A percentile compares a stretch with the other conserved stretches of the same genome.
Conservation (phyloP, 2,329 filamentous ascomycete species). For the Penicillium sp. region DNA sequence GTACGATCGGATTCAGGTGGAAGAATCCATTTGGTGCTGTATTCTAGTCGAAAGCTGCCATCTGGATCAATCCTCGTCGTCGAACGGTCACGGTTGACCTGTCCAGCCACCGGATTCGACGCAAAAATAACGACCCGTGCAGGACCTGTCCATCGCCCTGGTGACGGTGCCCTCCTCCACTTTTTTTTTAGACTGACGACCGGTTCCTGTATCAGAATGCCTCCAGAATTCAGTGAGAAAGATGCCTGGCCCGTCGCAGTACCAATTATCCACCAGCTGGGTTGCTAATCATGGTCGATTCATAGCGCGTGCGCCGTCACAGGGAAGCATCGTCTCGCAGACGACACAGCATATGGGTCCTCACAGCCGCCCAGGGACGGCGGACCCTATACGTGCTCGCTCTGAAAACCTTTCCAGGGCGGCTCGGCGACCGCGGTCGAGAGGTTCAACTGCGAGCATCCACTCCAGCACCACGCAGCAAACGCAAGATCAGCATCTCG, state of each 20-base stretch:
- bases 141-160: constrained; percentile 18
- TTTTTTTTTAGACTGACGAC: constrained; percentile 13
- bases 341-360: constrained; percentile 31
- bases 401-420: constrained; percentile 39
- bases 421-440: constrained; percentile 39
- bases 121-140: constrained; percentile 11
- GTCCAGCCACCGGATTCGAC: background rate
- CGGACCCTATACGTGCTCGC: constrained; percentile 37
- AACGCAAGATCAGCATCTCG: constrained; percentile 39
- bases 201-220: constrained; percentile 14
- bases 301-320: constrained; percentile 33
- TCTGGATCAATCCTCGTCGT: constrained; percentile 1
- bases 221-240: constrained; percentile 19
- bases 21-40: constrained; percentile 2
- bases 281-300: constrained; percentile 8
- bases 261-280: constrained; percentile 8
- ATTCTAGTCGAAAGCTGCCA: constrained; percentile 1
- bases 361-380: constrained; percentile 37
- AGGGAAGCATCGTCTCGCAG: constrained; percentile 36
- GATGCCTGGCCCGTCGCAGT: constrained; percentile 4
- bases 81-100: constrained; percentile 14
- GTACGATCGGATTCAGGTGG: constrained; percentile 4
- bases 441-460: constrained; percentile 44
- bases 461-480: constrained; percentile 44
- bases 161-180: constrained; percentile 23